Evolutionary conservation across 768 basidiomycete species (phyloP), one percentile per base, ranked within the genome.

Genomic region (Cystofilobasidium capitatum): DNA sequence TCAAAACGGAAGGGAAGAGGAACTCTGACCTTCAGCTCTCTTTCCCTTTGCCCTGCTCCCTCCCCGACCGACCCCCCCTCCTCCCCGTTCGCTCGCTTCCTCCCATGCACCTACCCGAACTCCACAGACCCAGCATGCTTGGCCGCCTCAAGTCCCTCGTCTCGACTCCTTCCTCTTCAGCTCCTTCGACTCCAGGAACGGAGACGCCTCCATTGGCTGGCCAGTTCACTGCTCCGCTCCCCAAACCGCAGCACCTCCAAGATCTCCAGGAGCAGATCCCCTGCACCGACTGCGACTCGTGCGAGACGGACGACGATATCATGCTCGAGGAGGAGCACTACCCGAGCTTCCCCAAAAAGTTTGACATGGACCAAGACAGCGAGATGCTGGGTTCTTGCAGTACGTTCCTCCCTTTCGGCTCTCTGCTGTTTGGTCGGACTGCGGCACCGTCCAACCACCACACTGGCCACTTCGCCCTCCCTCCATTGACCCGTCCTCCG

Each of bases 321-420:
- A 35, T 24, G 37, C 44, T 37, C 0, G 60, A 58, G 9, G 66
- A 59, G 24, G 35, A 51, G 20, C 57, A 66, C 2, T 58, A 47
- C 31, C 65, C 87, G 62, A 85, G 85, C 54, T 90, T 87, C 72
- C 85, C 89, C 33, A 77, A 76, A 22, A 84, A 83, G 61, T 86
- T 96, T 73, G 83, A 84, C 44, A 79, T 88, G 39, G 93, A 98
- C 79, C 84, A 83, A 79, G 85, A 86, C 26, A 83, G 84, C 2
- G 82, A 87, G 57, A 84, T 98, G 84, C 78, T 92, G n/a, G 93
- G 92, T 12, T 84, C 85, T 36, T 83, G 91, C 33, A 88, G 89
- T 87, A 70, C 58, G 80, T 70, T 13, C 10, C 1, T 20, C 57
- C 16, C 22, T 8, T 54, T 17, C 17, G 10, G 42, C 20, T 16